A percentile compares a stretch with the other conserved stretches of the same genome.
phyloP scores from a whole-genome alignment of 805 yeast species.

The Saitoella complicata region DNA sequence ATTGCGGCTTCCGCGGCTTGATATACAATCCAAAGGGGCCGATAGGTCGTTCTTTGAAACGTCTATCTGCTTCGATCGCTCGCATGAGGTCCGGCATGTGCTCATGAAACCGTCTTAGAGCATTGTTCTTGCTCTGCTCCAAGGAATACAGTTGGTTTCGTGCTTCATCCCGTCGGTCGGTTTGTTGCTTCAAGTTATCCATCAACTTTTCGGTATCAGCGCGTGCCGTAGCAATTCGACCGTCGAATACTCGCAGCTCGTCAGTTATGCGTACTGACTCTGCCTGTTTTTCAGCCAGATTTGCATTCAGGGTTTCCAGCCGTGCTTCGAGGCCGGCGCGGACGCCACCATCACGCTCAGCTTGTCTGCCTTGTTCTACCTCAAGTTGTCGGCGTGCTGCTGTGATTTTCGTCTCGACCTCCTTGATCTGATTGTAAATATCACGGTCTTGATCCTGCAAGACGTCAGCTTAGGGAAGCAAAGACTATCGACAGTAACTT shows the following conservation, averaged over 20 bases:
- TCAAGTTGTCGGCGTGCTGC: neutral
- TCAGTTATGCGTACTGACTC: neutral
- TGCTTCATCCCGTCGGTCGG: too few relatives aligned
- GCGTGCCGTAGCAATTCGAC: too few relatives aligned
- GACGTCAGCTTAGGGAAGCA: too few relatives aligned
- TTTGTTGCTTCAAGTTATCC: too few relatives aligned
- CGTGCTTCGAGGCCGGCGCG: too few relatives aligned
- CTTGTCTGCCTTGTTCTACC: neutral
- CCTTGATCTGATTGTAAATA: neutral
- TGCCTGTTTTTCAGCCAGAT: neutral
- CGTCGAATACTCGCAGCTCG: neutral
- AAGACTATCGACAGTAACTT: too few relatives aligned
- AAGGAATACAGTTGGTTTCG: too few relatives aligned
- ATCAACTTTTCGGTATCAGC: too few relatives aligned
- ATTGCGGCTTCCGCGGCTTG: conserved; percentile 38
- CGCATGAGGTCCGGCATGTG: conserved; percentile 28
- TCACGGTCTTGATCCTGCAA: neutral
- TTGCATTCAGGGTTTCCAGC: neutral
- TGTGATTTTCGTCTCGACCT: neutral
- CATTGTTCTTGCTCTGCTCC: too few relatives aligned
- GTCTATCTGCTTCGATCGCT: conserved; percentile 24
- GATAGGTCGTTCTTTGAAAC: conserved; percentile 38
- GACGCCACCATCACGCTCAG: neutral
- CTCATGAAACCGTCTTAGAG: neutral
- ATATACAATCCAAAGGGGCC: conserved; percentile 69